Conservation (phyloP, 2,329 filamentous ascomycete genomes). For the Epichloe uncinata region DNA sequence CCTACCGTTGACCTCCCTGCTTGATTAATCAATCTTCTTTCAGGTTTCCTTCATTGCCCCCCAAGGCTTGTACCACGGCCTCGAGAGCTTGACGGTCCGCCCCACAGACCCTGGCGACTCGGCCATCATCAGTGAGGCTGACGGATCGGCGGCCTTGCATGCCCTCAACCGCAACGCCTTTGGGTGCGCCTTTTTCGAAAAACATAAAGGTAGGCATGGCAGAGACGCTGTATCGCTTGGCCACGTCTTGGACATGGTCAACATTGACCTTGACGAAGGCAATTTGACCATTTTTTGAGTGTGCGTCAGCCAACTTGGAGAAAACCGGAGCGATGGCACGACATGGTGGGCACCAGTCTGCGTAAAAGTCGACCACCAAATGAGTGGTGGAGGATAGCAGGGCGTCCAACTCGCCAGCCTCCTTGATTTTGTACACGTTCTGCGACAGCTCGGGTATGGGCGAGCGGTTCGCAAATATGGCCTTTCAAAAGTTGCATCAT, state of each 20-base stretch:
- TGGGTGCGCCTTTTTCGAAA: conserved; percentile 61
- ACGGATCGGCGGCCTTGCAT: conserved; percentile 12
- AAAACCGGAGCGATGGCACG: conserved; percentile 33
- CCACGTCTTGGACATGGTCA: conserved; percentile 12
- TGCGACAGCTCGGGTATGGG: conserved; percentile 28
- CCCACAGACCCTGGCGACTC: conserved; percentile 17
- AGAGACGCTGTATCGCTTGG: conserved; percentile 62
- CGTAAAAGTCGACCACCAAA: conserved; percentile 35
- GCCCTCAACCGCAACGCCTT: conserved; percentile 18
- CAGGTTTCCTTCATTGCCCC: conserved; percentile 4
- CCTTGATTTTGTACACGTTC: conserved; percentile 22
- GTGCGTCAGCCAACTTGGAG: conserved; percentile 32
- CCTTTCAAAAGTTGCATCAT: neutral
- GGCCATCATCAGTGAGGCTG: conserved; percentile 12
- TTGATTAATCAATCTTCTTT: too few species aligned
- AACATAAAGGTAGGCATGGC: conserved; percentile 91
- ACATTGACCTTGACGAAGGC: conserved; percentile 11
- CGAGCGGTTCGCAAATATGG: neutral
- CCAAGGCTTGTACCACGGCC: conserved; percentile 15
- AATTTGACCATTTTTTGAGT: conserved; percentile 12
- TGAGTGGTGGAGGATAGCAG: conserved; percentile 26
- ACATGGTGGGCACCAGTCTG: conserved; percentile 38
- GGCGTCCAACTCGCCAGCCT: conserved; percentile 20
- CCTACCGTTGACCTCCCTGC: too few species aligned
- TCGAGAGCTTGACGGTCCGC: conserved; percentile 17